Conservation (phyloP, 163 green algal species). For the Chlorella variabilis region DNA sequence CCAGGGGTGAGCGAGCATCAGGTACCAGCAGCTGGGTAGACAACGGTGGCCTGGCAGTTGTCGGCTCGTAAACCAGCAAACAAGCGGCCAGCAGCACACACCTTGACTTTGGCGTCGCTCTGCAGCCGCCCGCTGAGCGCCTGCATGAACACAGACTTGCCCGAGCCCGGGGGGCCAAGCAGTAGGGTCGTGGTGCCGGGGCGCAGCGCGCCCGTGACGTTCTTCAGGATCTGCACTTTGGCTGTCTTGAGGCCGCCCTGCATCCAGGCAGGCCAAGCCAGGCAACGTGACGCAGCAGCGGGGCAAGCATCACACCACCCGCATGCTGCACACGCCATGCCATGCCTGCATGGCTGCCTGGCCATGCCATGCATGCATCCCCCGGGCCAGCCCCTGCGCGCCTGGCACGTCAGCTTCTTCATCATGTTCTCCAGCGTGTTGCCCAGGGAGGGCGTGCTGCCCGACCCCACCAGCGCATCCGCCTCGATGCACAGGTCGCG, state of each 20-base stretch:
- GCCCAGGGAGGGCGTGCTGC: slow-evolving; percentile 58
- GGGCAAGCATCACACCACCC: too few relatives aligned
- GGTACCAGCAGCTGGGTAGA: too few relatives aligned
- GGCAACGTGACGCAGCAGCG: too few relatives aligned
- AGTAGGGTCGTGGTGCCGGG: slow-evolving; percentile 72
- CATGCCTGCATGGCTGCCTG: background rate
- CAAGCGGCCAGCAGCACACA: background rate
- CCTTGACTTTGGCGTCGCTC: slow-evolving; percentile 8
- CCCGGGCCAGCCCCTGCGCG: background rate
- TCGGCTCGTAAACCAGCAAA: too few relatives aligned
- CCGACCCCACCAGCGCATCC: slow-evolving; percentile 63
- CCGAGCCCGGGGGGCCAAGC: slow-evolving; percentile 76
- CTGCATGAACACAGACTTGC: slow-evolving; percentile 78
- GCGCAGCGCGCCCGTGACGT: slow-evolving; percentile 49
- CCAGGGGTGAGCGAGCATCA: too few relatives aligned
- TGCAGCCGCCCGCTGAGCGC: slow-evolving; percentile 62
- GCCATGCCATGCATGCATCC: background rate
- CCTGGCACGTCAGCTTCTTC: slow-evolving; percentile 38
- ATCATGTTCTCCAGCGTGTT: slow-evolving; percentile 52
- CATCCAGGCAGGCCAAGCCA: background rate
- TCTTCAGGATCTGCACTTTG: slow-evolving; percentile 50
- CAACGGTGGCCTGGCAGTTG: too few relatives aligned
- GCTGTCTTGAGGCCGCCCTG: slow-evolving; percentile 31
- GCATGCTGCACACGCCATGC: background rate
- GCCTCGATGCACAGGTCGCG: slow-evolving; percentile 51